Base-by-base conservation (phyloP, 1,284 basidiomycete species). In the Ustilago sp. region DNA sequence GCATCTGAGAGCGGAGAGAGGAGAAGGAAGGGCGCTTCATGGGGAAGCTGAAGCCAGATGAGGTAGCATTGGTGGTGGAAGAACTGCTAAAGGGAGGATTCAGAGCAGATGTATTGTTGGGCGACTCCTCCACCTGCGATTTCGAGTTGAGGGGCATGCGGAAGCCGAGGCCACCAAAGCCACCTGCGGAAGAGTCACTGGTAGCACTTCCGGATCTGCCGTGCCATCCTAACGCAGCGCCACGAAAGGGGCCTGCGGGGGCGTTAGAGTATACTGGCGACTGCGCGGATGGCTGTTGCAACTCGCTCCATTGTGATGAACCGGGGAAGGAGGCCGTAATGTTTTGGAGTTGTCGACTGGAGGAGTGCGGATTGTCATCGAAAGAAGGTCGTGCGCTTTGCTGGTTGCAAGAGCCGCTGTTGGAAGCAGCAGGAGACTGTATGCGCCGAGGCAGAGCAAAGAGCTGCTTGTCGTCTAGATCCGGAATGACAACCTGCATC, bases 401-500 rank as follows among this genome's bases (percentile, higher is more conserved):
- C 28, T 66, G 48, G 7, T 57, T 59, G 39, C 53, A 66, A 13
- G 65, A 62, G 57, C 50, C 57, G 28, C 34, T n/a, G 28, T 62
- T 61, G 13, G 68, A 61, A 12, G 53, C 69, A 13, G 70, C 34
- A 1, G 70, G 68, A 15, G 80, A 67, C n/a, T 74, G 63, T 23
- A 61, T 53, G 4, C 60, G 54, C 13, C 70, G 70, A 19, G 66
- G 63, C n/a, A 69, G 74, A 28, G 63, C 69, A 32, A 80, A 70
- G 28, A 69, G 41, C 51, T 82, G 69, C 50, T 82, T 82, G 35
- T 81, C 83, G 52, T 85, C 83, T 39, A 85, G 65, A 63, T 85
- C 83, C 1, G 83, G 83, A 28, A 85, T 84, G 41, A 82, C 77
- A 47, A 85, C 81, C 73, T 85, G 83, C 72, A 77, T 77, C n/a